phyloP scores from a whole-genome alignment of 306 rosid species.

The Glycine soja region DNA sequence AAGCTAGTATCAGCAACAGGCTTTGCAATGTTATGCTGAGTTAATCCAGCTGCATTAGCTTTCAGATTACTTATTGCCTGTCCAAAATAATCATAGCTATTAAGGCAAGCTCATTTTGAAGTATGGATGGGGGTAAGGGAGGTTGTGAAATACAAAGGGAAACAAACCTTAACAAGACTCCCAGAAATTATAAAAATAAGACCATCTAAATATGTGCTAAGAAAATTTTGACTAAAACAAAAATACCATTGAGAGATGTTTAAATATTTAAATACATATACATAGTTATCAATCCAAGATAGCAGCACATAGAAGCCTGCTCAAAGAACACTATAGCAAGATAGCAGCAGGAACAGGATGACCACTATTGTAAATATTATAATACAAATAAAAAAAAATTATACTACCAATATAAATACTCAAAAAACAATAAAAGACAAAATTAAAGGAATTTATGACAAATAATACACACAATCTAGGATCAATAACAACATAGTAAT shows the following conservation, averaged over 20 bases:
- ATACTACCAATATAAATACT: neutral
- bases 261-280: neutral
- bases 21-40: slow-evolving; percentile 58
- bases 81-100: slow-evolving; percentile 34
- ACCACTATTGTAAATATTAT: neutral
- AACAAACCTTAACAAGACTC: slow-evolving; percentile 1
- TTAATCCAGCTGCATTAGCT: slow-evolving; percentile 76
- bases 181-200: neutral
- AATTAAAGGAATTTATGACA: neutral
- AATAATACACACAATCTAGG: neutral
- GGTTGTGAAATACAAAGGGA: slow-evolving; percentile 23
- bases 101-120: slow-evolving; percentile 14
- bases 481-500: neutral
- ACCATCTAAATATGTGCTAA: neutral
- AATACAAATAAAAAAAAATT: neutral
- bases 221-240: neutral
- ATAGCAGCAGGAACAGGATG: neutral
- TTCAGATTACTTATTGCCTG: slow-evolving; percentile 85
- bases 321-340: neutral
- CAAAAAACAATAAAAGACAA: neutral
- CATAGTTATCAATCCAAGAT: neutral
- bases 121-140: neutral
- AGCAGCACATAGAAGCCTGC: neutral
- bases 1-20: slow-evolving; percentile 46
- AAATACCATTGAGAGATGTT: neutral